A percentile compares a stretch with the other conserved stretches of the same genome.
Evolutionary conservation across 148 eudicot genomes (phyloP).

Genomic region (Rhododendron griersonianum): DNA sequence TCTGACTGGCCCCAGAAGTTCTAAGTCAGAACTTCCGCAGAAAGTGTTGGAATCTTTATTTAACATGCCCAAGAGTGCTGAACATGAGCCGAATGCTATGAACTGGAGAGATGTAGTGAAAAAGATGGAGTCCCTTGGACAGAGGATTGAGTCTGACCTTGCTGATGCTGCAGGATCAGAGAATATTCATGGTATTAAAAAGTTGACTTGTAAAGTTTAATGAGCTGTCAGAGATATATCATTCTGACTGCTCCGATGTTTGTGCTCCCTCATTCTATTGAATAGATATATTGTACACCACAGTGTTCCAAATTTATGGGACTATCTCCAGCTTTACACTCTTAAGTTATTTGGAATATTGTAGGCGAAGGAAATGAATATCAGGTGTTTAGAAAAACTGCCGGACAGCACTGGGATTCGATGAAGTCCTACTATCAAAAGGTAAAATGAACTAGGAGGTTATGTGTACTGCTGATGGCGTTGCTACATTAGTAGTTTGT

Average conservation of each 20-base stretch:
- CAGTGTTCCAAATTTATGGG: background rate
- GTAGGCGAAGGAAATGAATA: slow-evolving; percentile 78
- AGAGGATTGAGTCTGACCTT: slow-evolving; percentile 38
- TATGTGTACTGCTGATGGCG: background rate
- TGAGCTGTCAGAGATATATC: background rate
- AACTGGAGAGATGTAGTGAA: slow-evolving; percentile 85
- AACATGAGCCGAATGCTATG: slow-evolving; percentile 69
- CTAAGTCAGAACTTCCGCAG: slow-evolving; percentile 56
- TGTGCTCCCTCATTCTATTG: background rate
- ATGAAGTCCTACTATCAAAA: slow-evolving; percentile 70
- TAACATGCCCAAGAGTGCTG: slow-evolving; percentile 53
- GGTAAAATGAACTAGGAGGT: slow-evolving; percentile 31
- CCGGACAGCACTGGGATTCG: slow-evolving; percentile 68
- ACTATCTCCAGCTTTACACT: background rate
- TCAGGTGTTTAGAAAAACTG: slow-evolving; percentile 50
- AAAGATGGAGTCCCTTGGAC: slow-evolving; percentile 78
- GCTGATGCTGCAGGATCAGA: slow-evolving; percentile 34
- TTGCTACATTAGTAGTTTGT: background rate
- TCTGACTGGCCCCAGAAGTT: slow-evolving; percentile 21
- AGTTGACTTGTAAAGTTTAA: background rate
- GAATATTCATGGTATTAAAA: slow-evolving; percentile 42
- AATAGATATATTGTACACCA: background rate
- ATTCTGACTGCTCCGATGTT: background rate
- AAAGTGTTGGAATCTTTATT: slow-evolving; percentile 78
- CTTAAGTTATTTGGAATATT: slow-evolving; percentile 14